Evolutionary conservation across 129 eudicot species (phyloP).

Genomic region (Ambrosia trifida): DNA sequence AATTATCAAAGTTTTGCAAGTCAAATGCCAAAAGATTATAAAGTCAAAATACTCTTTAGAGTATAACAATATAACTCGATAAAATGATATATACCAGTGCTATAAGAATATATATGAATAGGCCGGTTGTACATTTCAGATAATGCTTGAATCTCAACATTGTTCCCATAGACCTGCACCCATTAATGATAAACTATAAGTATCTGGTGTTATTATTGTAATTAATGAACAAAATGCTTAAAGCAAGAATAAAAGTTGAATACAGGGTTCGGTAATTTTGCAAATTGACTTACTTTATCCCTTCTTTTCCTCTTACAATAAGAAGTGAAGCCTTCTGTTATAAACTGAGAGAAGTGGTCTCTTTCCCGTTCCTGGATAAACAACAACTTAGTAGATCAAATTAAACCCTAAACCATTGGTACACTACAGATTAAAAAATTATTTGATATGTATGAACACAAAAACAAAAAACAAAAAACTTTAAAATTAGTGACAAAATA

Average conservation of each 20-base stretch:
- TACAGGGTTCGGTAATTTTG: background rate
- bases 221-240: background rate
- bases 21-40: conserved; percentile 10
- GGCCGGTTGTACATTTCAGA: conserved; percentile 99
- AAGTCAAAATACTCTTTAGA: background rate
- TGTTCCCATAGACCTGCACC: conserved; percentile 89
- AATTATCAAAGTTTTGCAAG: background rate
- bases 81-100: conserved; percentile 58
- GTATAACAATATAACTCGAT: background rate
- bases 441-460: background rate
- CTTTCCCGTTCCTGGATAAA: conserved; percentile 82
- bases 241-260: background rate
- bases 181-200: background rate
- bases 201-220: background rate
- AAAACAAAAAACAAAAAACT: background rate
- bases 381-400: conserved; percentile 8
- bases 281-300: conserved; percentile 63
- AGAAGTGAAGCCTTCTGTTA: conserved; percentile 95
- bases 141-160: conserved; percentile 88
- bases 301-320: conserved; percentile 97
- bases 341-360: conserved; percentile 97
- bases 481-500: background rate
- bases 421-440: background rate
- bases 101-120: conserved; percentile 91
- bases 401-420: background rate